Conservation (phyloP, 306 rosid species). For the Ziziphus jujuba region DNA sequence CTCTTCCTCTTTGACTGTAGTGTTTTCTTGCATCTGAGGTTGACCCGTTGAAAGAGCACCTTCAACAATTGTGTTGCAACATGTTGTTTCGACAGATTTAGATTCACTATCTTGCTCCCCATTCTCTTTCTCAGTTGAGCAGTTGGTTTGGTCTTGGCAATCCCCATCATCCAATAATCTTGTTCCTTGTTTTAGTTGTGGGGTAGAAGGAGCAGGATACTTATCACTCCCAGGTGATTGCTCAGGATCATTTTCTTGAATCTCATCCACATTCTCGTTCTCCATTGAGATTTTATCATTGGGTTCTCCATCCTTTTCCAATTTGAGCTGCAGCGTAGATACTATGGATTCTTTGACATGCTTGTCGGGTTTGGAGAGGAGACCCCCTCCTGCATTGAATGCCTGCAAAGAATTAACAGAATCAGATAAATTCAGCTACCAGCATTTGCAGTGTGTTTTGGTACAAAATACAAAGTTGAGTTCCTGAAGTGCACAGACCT, state of each 20-base stretch:
- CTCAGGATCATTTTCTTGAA: constrained; percentile 47
- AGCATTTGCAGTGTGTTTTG: constrained; percentile 1
- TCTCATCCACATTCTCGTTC: constrained; percentile 32
- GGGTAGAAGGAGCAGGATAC: constrained; percentile 98
- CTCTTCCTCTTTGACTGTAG: constrained; percentile 54
- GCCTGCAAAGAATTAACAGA: constrained; percentile 62
- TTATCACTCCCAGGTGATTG: constrained; percentile 64
- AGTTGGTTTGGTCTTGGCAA: constrained; percentile 80
- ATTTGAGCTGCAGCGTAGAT: constrained; percentile 52
- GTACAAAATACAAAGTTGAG: constrained; percentile 12
- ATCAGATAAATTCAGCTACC: constrained; percentile 31
- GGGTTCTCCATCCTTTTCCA: constrained; percentile 37
- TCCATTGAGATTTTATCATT: constrained; percentile 35
- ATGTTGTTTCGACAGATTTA: constrained; percentile 79
- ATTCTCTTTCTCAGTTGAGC: constrained; percentile 61
- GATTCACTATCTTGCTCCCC: constrained; percentile 72
- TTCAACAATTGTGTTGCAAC: constrained; percentile 42
- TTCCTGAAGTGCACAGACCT: constrained; percentile 52
- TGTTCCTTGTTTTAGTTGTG: constrained; percentile 78
- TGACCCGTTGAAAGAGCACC: constrained; percentile 38
- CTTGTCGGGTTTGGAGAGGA: constrained; percentile 49
- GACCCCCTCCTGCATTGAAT: constrained; percentile 63
- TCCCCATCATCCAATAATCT: constrained; percentile 77
- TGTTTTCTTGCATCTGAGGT: constrained; percentile 26
- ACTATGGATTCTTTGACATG: constrained; percentile 65